Base-by-base conservation (phyloP, 805 yeast species). In the Clavispora santaluciae region DNA sequence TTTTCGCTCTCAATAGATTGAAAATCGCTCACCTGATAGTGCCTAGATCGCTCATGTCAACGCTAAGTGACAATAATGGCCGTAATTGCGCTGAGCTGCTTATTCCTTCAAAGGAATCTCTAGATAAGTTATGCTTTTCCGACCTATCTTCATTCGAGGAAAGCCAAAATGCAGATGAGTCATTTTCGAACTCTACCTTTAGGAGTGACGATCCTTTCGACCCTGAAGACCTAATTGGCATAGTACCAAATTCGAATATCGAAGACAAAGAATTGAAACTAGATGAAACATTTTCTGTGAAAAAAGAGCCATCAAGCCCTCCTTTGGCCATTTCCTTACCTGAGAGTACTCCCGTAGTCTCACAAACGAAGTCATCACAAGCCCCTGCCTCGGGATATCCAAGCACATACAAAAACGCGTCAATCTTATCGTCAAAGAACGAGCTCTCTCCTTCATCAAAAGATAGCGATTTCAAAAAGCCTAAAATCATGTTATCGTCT, bases 71-170 rank as follows among this genome's bases (percentile, higher is more conserved):
- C 31, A 11, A 6, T 5, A 28, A 16, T 15, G 31, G 31, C 31
- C 31, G 16, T 7, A 16, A 16, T 16, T 15, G 15, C 16, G 20
- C 31, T 16, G 31, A 16, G 20, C 25, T n/a, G 18, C 36, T 36
- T 11, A 21, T 23, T n/a, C 38, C 38, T 10, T 26, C 38, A 5
- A 23, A 36, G 9, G 38, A 36, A 15, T 23, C 33, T 12, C 15
- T 36, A 20, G 24, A 36, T 9, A 8, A 28, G 9, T 15, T 28
- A 12, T 7, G 42, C 22, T 28, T 23, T 33, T 34, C 52, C 10
- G 55, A 54, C 23, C 54, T 54, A 40, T 44, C 51, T 15, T 51
- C 60, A 1, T 48, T 50, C 16, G 30, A 36, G 10, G 53, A 48
- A 22, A 43, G 50, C 8, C 20, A 13, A 5, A 13, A 12, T n/a